phyloP scores from a whole-genome alignment of 2,329 filamentous ascomycete genomes.

The Sporothrix curviconia region DNA sequence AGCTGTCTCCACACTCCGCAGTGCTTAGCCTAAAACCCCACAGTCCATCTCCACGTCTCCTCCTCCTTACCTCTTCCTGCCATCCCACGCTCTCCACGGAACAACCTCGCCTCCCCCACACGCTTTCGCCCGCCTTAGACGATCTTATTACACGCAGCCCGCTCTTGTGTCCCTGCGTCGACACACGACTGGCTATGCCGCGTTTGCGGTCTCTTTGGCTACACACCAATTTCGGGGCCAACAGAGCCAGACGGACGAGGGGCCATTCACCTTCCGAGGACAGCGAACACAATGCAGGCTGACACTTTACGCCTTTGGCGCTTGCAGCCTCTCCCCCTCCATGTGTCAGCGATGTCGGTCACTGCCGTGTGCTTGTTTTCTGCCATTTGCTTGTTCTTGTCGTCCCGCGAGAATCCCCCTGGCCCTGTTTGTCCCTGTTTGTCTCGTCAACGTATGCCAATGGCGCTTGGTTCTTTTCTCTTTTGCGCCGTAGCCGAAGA shows the following conservation, averaged over 20 bases:
- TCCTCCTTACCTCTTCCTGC: background rate
- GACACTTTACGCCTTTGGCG: no score
- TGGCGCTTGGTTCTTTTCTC: background rate
- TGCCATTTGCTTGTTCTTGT: background rate
- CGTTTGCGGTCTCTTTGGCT: background rate
- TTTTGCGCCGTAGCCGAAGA: background rate
- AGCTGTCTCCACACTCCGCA: background rate
- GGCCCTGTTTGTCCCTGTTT: no score
- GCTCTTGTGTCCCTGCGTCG: background rate
- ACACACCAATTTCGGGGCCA: background rate
- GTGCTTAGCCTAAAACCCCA: background rate
- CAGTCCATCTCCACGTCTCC: background rate
- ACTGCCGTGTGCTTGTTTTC: background rate
- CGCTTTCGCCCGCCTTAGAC: background rate
- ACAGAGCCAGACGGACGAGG: no score
- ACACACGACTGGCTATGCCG: background rate
- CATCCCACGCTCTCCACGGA: background rate
- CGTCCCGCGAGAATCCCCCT: background rate
- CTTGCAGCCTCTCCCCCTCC: no score
- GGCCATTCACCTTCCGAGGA: no score
- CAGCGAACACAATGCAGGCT: no score
- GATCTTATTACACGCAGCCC: constrained; percentile 11
- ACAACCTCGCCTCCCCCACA: constrained; percentile 1
- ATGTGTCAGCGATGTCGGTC: no score
- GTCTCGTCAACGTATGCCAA: no score